Percentiles rank a stretch among this genome's conserved stretches.
These are phyloP conservation scores for Sporobolomyces phaffii DNA, from an alignment of 768 basidiomycete species.

Conservation along the genomic window DNA sequence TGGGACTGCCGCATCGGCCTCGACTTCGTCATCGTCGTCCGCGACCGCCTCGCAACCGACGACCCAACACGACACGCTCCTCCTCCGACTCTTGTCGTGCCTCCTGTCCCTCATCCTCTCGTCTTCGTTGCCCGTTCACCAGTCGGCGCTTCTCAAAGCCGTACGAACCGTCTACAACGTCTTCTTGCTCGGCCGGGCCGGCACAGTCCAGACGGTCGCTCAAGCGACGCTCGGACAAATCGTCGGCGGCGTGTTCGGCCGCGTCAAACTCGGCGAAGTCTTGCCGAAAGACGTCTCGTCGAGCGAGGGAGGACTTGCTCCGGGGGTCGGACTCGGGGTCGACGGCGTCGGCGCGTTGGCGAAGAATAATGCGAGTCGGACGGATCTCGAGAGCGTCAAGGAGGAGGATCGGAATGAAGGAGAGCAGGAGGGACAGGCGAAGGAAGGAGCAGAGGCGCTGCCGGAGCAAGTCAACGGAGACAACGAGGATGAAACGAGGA, in stretches of 20 bases:
- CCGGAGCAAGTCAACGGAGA: not conserved
- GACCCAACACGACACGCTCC: constrained; percentile 50
- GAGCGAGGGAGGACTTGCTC: too few species aligned
- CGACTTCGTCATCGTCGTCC: constrained; percentile 52
- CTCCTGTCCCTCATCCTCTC: constrained; percentile 83
- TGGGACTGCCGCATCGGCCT: constrained; percentile 18
- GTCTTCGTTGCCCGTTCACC: constrained; percentile 64
- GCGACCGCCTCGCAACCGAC: constrained; percentile 65
- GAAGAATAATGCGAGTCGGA: constrained; percentile 19
- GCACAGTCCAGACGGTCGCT: constrained; percentile 94
- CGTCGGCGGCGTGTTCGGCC: constrained; percentile 90
- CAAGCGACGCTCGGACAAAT: constrained; percentile 97
- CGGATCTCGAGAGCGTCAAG: constrained; percentile 26
- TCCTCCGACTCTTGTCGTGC: constrained; percentile 93
- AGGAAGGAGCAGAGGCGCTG: not conserved
- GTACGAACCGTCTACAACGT: constrained; percentile 98
- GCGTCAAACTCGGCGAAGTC: constrained; percentile 46
- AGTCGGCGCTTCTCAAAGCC: constrained; percentile 89
- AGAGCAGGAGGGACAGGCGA: not conserved
- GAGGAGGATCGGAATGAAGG: constrained; percentile 8
- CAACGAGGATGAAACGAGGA: not conserved
- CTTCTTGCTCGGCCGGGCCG: constrained; percentile 80
- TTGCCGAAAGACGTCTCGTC: constrained; percentile 13
- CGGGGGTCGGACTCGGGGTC: constrained; percentile 1
- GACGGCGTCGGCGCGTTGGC: not conserved